Conservation (phyloP, 2,329 filamentous ascomycete genomes). For the Stagonosporopsis cucurbitacearum region DNA sequence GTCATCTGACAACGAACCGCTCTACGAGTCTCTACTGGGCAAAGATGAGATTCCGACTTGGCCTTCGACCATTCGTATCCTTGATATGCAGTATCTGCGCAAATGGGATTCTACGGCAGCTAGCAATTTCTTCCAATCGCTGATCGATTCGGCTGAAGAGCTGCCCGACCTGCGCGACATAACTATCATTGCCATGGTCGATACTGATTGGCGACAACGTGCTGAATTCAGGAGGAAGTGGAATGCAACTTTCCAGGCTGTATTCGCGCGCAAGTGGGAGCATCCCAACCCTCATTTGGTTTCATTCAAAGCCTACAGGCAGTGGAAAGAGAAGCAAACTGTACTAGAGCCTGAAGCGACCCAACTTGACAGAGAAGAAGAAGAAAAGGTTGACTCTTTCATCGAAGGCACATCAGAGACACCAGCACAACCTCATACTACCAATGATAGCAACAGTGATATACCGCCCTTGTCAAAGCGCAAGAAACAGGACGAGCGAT, state of each 20-base stretch:
- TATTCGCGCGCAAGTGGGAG: conserved; percentile 64
- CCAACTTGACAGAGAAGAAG: background rate
- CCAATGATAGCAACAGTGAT: conserved; percentile 36
- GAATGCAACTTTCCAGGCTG: conserved; percentile 71
- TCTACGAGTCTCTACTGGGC: conserved; percentile 71
- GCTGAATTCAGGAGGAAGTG: conserved; percentile 80
- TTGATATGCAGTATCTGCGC: conserved; percentile 79
- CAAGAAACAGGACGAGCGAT: conserved; percentile 32
- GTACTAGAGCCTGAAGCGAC: background rate
- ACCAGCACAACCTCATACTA: conserved; percentile 2
- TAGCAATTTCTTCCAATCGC: conserved; percentile 77
- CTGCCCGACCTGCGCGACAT: conserved; percentile 73
- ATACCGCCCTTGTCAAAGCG: conserved; percentile 30
- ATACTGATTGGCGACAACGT: conserved; percentile 80
- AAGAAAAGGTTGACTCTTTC: conserved; percentile 36
- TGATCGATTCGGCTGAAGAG: conserved; percentile 72
- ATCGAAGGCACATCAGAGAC: conserved; percentile 28
- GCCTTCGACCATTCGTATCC: conserved; percentile 72
- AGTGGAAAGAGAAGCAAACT: conserved; percentile 44
- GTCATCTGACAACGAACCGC: conserved; percentile 74
- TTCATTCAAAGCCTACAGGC: conserved; percentile 52
- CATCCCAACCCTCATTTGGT: conserved; percentile 54
- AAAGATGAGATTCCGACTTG: conserved; percentile 74
- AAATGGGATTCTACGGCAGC: conserved; percentile 75
- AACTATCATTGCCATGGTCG: conserved; percentile 73